Evolutionary conservation across 1,284 basidiomycete species (phyloP).

Genomic region (Pseudozyma tsukubaensis): DNA sequence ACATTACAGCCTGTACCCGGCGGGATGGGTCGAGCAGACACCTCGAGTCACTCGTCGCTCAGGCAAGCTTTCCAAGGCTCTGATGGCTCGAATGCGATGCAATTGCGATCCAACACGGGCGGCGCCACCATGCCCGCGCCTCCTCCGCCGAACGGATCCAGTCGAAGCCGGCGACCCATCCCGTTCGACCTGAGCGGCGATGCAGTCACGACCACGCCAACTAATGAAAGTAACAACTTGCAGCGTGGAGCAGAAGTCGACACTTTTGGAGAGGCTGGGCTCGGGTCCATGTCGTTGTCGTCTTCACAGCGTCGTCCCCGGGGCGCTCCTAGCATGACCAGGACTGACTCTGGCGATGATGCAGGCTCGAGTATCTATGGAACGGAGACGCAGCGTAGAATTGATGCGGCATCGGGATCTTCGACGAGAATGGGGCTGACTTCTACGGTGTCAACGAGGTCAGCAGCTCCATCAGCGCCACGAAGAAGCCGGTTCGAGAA

Average conservation of each 20-base stretch:
- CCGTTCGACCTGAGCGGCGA: slow-evolving; percentile 20
- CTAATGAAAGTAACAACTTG: not conserved
- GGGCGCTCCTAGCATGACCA: not conserved
- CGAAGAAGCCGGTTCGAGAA: slow-evolving; percentile 46
- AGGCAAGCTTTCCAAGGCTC: slow-evolving; percentile 25
- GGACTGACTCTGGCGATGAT: not conserved
- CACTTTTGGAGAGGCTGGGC: not conserved
- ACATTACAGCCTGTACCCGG: slow-evolving; percentile 44
- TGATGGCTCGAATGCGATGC: slow-evolving; percentile 23
- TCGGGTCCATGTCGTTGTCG: no score
- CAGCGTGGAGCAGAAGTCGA: not conserved
- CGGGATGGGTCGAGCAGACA: slow-evolving; percentile 23
- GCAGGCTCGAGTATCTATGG: not conserved
- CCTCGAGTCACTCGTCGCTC: slow-evolving; percentile 45
- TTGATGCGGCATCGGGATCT: not conserved
- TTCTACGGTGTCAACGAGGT: slow-evolving; percentile 17
- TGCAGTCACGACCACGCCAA: not conserved
- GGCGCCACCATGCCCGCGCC: not conserved
- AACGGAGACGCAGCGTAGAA: not conserved
- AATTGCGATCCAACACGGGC: slow-evolving; percentile 11
- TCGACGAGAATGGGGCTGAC: slow-evolving; percentile 12
- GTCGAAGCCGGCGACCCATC: slow-evolving; percentile 23
- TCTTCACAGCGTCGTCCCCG: not conserved
- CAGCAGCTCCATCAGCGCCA: slow-evolving; percentile 7
- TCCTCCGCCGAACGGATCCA: slow-evolving; percentile 4